Conservation (phyloP, 371 early-diverging fungal genomes). For the Lichtheimia ornata region DNA sequence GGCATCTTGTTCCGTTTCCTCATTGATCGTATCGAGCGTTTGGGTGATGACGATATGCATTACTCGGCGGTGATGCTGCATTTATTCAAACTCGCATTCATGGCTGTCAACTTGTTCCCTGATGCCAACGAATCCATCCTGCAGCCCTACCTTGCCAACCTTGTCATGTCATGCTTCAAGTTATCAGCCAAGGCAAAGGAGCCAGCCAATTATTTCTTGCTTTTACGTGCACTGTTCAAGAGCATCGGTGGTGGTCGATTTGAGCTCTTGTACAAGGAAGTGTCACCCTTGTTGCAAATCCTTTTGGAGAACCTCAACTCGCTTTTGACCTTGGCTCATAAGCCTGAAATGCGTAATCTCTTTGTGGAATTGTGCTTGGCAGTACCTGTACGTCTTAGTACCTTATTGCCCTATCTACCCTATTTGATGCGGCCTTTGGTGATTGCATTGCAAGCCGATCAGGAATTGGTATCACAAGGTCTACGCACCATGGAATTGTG, state of each 20-base stretch:
- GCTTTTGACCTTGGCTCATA: conserved; percentile 78
- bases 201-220: conserved; percentile 89
- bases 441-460: conserved; percentile 88
- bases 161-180: conserved; percentile 90
- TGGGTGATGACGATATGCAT: conserved; percentile 79
- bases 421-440: conserved; percentile 96
- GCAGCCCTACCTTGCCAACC: conserved; percentile 85
- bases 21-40: conserved; percentile 79
- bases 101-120: conserved; percentile 93
- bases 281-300: conserved; percentile 88
- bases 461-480: conserved; percentile 93
- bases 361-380: conserved; percentile 92
- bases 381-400: conserved; percentile 95
- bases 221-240: conserved; percentile 91
- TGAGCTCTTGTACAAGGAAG: conserved; percentile 81
- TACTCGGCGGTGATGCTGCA: conserved; percentile 84
- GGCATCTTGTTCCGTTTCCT: conserved; percentile 79
- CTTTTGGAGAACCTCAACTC: conserved; percentile 89
- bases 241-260: conserved; percentile 73
- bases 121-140: conserved; percentile 89
- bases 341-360: conserved; percentile 83
- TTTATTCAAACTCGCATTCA: conserved; percentile 91
- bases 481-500: conserved; percentile 97
- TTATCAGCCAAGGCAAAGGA: conserved; percentile 80
- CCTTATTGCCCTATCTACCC: conserved; percentile 91